Base-by-base conservation (phyloP, 2,329 filamentous ascomycete genomes). In the Hypomyces rosellus region DNA sequence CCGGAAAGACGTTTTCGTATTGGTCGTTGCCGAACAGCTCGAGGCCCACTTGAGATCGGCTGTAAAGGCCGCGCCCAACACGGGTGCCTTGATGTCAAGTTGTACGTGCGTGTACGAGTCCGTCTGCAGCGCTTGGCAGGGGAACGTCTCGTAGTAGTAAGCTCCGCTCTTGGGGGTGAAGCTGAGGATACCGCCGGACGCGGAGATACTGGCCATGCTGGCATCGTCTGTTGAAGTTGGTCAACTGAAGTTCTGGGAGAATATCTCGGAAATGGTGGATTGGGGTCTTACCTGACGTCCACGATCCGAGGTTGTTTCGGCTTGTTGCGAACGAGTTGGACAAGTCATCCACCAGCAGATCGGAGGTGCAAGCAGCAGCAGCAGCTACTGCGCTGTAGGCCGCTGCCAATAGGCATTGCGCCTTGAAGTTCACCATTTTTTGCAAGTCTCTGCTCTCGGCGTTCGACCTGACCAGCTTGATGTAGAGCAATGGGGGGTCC, bases 121-220 rank as follows among this genome's bases (percentile, higher is more conserved):
- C 44, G 64, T 68, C 14, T 63, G 63, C 15, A 75, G 69, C 37
- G 68, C 63, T 56, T 74, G 68, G 63, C 77, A 80, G 0, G 63
- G 57, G 48, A 80, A 73, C 2, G 70, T 74, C 60, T 78, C 76
- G 58, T 80, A 80, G 54, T 77, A 79, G 64, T 80, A 80, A 12
- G 75, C 73, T 22, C 56, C 59, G 14, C 66, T 58, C 53, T 71
- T 74, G 33, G 74, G 73, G n/a, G 69, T 74, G 63, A 81, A 76
- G 7, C 69, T 70, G 18, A 80, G 68, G 30, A 74, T 69, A 43
- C 72, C 72, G 13, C 64, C 64, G 13, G 65, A 64, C 34, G 66
- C 70, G 41, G 60, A 74, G 60, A 59, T 71, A 62, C 54, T 61
- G 5, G 64, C 65, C 67, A 76, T 77, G 51, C 69, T 67, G 13